A percentile compares a stretch with the other conserved stretches of the same genome.
Evolutionary conservation across 164 flowering plant genomes (phyloP).

Genomic region (Houttuynia cordata): DNA sequence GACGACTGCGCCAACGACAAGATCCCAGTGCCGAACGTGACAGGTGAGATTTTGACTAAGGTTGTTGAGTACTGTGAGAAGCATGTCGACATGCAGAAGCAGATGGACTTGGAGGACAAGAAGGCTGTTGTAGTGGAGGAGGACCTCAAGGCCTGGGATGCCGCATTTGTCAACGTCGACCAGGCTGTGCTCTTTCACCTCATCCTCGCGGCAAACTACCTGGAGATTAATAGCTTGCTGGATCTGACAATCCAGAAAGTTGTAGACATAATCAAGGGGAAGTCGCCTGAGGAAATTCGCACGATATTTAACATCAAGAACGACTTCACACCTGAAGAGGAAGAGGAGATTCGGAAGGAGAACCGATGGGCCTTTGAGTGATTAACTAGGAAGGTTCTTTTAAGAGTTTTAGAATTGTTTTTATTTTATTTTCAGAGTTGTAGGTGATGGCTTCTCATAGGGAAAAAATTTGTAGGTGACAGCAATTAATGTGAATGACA

Average conservation of each 20-base stretch:
- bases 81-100: slow-evolving; percentile 43
- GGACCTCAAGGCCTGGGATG: slow-evolving; percentile 21
- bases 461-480: no score
- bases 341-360: slow-evolving; percentile 60
- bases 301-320: slow-evolving; percentile 55
- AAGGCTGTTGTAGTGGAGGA: no score
- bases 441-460: no score
- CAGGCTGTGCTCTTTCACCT: slow-evolving; percentile 18
- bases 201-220: slow-evolving; percentile 36
- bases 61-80: slow-evolving; percentile 74
- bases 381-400: no score
- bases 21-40: slow-evolving; percentile 62
- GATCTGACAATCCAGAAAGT: slow-evolving; percentile 58
- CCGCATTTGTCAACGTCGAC: slow-evolving; percentile 16
- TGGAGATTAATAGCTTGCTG: slow-evolving; percentile 46
- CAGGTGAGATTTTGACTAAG: slow-evolving; percentile 61
- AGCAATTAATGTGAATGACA: no score
- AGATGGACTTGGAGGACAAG: no score
- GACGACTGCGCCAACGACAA: slow-evolving; percentile 56
- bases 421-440: no score
- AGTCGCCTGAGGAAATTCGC: slow-evolving; percentile 50
- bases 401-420: no score
- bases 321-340: slow-evolving; percentile 60
- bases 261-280: slow-evolving; percentile 65
- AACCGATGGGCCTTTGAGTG: slow-evolving; percentile 49